Base-by-base conservation (phyloP, 305 asterid genomes). In the Rubia peregrina region DNA sequence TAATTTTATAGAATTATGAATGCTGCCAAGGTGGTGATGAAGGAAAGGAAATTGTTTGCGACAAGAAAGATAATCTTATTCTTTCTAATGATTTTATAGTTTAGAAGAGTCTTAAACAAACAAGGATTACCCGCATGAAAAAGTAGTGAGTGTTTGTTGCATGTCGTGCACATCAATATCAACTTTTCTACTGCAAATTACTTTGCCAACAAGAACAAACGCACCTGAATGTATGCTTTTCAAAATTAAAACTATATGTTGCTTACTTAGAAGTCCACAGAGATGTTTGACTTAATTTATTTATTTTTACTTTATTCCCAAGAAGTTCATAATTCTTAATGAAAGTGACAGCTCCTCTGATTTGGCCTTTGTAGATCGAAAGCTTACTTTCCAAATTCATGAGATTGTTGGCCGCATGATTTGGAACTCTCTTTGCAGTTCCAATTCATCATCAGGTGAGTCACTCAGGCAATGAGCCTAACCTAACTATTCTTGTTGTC, bases 381-480 rank as follows among this genome's bases (percentile, higher is more conserved):
- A 30, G 36, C 36, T 30, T 30, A 30, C 36, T 30, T 30, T 30
- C 36, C 36, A 30, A 30, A 1, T 30, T 30, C 36, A 30, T 30
- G 36, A 30, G 36, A 30, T 30, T 30, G 4, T 30, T 30, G 36
- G 36, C 36, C 36, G 36, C 36, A 30, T 30, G 3, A 30, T 30
- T 30, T 30, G 36, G 36, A 30, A 30, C 36, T 30, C 36, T 30
- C 36, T 30, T 30, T 30, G 36, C 36, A 30, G 96, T 91, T 76
- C 98, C 98, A 46, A 88, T 91, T 77, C 98, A 91, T 71, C 98
- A 91, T 83, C 87, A 88, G 95, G 98, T 91, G 80, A 76, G 91
- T 75, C 74, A 71, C 56, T 74, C 36, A 75, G 21, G 71, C 61
- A 69, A 40, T 66, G 67, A 69, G 67, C 44, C 53, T 55, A 24